Base-by-base conservation (phyloP, 768 basidiomycete genomes). In the Trametes punicea region DNA sequence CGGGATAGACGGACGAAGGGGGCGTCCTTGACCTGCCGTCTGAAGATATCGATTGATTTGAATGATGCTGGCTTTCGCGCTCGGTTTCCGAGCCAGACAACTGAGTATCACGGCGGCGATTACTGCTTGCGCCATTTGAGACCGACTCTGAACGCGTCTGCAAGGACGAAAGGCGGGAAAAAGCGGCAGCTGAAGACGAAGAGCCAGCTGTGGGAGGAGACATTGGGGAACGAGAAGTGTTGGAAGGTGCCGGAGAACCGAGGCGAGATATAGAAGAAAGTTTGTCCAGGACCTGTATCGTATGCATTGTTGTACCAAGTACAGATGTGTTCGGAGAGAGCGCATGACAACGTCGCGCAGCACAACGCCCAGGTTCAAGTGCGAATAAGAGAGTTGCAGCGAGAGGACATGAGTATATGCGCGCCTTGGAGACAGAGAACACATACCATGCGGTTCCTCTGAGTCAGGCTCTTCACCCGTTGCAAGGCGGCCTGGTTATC, bases 1-100 rank as follows among this genome's bases (percentile, higher is more conserved):
- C 58, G 6, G 58, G 53, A 21, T 38, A 45, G 2, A 53, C 23
- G 6, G 71, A 67, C 0, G 74, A 71, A 4, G 77, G 75, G 6
- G 77, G 73, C 18, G 67, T 64, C 16, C 72, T 62, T 41, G 68
- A 68, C 39, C 75, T 75, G 49, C 75, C 78, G 8, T 71, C 72
- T 16, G 77, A 74, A 2, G 69, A 69, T 38, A 66, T 67, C n/a
- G 57, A 64, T 45, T 55, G 65, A 31, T 48, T 47, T 4, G 63
- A 62, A 8, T 42, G 21, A n/a, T 69, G 69, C 34, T 69, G 63
- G 34, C 76, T 79, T 69, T 90, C 88, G 40, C 87, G 82, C 69
- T 92, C 90, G 0, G 90, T 92, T 69, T 91, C 90, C 2, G 88
- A 91, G 29, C 90, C 90, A 6, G 89, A 91, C 61, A 70, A 63